Conservation (phyloP, 73 alveolate species). For the Breviolum minutum region DNA sequence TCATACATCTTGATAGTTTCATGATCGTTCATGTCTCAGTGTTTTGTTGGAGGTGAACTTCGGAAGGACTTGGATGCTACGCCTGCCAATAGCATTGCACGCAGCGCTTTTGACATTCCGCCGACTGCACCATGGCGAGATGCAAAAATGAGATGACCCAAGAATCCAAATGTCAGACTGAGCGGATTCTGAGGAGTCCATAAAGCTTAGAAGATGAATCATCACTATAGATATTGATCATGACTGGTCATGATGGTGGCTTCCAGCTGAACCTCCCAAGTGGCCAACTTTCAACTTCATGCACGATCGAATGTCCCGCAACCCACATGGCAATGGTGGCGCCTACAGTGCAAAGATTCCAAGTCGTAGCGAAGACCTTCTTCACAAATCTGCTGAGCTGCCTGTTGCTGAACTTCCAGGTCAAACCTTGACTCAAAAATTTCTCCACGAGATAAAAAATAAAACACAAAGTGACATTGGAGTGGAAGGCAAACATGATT, state of each 20-base stretch:
- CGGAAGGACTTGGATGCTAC: neutral
- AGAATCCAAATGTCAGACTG: neutral
- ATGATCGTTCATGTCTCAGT: neutral
- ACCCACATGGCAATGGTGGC: neutral
- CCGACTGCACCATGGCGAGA: constrained; percentile 42
- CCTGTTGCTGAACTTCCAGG: constrained; percentile 10
- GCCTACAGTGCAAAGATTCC: constrained; percentile 87
- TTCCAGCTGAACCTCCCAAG: no score
- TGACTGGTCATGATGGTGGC: no score
- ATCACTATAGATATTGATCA: no score
- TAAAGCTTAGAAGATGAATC: no score
- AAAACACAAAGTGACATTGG: no score
- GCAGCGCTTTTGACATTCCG: constrained; percentile 94
- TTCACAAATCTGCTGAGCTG: constrained; percentile 35
- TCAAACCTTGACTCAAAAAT: neutral
- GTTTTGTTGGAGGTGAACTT: no score
- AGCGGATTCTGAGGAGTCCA: no score
- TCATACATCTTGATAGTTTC: no score
- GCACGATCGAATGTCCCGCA: neutral
- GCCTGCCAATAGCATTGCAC: constrained; percentile 60
- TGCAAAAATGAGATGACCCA: neutral
- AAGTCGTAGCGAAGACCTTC: constrained; percentile 90
- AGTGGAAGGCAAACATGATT: no score
- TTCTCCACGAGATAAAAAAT: neutral
- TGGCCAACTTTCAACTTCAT: neutral